These are phyloP conservation scores for Petasospora rhodanensis DNA, from an alignment of 1,139 yeast genomes.

Conservation along the genomic window DNA sequence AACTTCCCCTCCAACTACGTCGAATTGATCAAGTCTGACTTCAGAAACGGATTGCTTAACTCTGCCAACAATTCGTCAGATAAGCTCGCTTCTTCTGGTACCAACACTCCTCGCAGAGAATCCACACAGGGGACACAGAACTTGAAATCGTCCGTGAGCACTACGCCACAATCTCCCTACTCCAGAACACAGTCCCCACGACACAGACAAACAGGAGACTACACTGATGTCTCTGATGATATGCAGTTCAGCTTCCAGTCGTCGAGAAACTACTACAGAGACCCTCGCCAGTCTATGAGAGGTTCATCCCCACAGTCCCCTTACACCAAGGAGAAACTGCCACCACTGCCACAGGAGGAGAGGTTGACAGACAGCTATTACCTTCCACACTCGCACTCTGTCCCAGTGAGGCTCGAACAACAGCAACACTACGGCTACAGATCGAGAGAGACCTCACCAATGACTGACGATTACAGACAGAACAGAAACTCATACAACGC, in stretches of 20 bases:
- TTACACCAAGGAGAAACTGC: slow-evolving; percentile 6
- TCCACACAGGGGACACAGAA: neutral
- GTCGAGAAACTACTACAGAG: slow-evolving; percentile 19
- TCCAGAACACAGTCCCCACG: slow-evolving; percentile 7
- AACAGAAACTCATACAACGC: slow-evolving; percentile 5
- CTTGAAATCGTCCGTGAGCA: slow-evolving; percentile 2
- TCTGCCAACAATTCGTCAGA: slow-evolving; percentile 5
- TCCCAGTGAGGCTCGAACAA: slow-evolving; percentile 17
- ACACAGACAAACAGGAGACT: slow-evolving; percentile 1
- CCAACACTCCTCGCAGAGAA: slow-evolving; percentile 4
- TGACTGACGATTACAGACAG: slow-evolving; percentile 2
- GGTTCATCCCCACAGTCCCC: slow-evolving; percentile 5
- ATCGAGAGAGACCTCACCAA: slow-evolving; percentile 7
- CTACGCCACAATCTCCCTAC: slow-evolving; percentile 13
- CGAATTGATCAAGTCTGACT: slow-evolving; percentile 41
- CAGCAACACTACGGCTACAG: slow-evolving; percentile 1
- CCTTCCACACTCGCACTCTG: slow-evolving; percentile 25
- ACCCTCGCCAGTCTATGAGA: neutral
- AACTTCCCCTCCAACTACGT: slow-evolving; percentile 87
- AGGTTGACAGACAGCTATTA: slow-evolving; percentile 1
- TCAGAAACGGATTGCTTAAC: slow-evolving; percentile 4
- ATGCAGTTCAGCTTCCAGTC: slow-evolving; percentile 25
- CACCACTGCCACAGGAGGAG: slow-evolving; percentile 3
- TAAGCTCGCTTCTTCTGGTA: slow-evolving; percentile 1
- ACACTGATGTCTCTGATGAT: slow-evolving; percentile 14